These are phyloP conservation scores for Acarospora socialis DNA, from an alignment of 2,329 filamentous ascomycete species.

Conservation along the genomic window DNA sequence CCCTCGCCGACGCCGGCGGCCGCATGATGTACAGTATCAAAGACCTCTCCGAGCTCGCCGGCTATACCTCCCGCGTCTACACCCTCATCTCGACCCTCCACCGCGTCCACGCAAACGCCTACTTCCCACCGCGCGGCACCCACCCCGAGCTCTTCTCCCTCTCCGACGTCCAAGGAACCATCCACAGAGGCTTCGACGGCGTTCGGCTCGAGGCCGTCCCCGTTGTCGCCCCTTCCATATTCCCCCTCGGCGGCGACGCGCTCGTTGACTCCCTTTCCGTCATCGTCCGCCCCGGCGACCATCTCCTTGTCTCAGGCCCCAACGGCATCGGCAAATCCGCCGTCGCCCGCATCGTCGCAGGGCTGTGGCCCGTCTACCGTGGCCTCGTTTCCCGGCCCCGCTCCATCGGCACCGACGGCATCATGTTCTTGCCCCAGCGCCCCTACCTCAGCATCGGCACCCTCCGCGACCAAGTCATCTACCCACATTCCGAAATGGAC, in stretches of 20 bases:
- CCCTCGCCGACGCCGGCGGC: conserved; percentile 85
- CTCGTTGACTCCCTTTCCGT: conserved; percentile 79
- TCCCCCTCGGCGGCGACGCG: conserved; percentile 82
- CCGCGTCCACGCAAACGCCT: conserved; percentile 80
- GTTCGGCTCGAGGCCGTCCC: conserved; percentile 88
- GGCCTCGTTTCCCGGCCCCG: conserved; percentile 82
- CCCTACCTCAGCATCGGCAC: conserved; percentile 88
- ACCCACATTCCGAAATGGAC: conserved; percentile 85
- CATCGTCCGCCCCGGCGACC: conserved; percentile 78
- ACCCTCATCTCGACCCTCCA: conserved; percentile 90
- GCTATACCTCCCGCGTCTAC: conserved; percentile 92
- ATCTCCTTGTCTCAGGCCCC: conserved; percentile 83
- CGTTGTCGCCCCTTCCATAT: conserved; percentile 74
- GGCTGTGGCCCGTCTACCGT: conserved; percentile 90
- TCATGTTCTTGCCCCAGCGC: conserved; percentile 95
- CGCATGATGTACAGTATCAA: conserved; percentile 99
- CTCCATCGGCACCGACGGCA: conserved; percentile 66
- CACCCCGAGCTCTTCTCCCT: conserved; percentile 74
- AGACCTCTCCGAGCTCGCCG: conserved; percentile 86
- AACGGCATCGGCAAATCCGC: conserved; percentile 92
- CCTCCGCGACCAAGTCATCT: conserved; percentile 91
- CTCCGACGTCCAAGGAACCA: conserved; percentile 82
- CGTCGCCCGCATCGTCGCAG: conserved; percentile 74
- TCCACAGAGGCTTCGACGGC: conserved; percentile 88
- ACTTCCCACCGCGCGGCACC: conserved; percentile 52